Percentiles rank a stretch among this genome's conserved stretches.
phyloP scores from a whole-genome alignment of 345 rosid species.

The Camelina laxa region DNA sequence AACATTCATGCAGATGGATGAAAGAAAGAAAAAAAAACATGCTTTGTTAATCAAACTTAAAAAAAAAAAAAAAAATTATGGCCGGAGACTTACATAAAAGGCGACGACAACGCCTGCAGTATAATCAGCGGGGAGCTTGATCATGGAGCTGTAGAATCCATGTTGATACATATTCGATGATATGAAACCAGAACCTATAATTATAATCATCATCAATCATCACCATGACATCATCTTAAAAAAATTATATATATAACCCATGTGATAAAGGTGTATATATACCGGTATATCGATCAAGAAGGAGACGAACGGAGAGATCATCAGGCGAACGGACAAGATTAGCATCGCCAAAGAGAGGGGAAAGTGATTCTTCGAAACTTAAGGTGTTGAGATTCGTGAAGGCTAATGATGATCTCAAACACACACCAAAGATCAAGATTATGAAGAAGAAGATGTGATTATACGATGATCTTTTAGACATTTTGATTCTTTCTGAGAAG shows the following conservation, averaged over 20 bases:
- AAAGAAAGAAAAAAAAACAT: not conserved
- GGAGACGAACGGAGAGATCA: conserved; percentile 77
- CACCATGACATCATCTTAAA: conserved; percentile 3
- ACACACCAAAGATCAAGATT: conserved; percentile 16
- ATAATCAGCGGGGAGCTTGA: conserved; percentile 81
- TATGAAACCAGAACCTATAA: conserved; percentile 79
- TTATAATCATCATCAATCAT: conserved; percentile 8
- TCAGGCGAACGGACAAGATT: conserved; percentile 83
- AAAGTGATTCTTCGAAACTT: conserved; percentile 78
- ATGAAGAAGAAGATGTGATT: conserved; percentile 15
- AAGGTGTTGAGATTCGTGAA: conserved; percentile 64
- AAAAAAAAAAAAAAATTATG: not conserved
- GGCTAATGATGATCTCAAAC: conserved; percentile 35
- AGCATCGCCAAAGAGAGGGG: conserved; percentile 81
- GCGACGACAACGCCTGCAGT: conserved; percentile 93
- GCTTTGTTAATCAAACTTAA: not conserved
- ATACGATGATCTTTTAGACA: conserved; percentile 12
- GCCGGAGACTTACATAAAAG: conserved; percentile 64
- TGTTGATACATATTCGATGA: conserved; percentile 82
- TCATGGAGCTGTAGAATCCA: conserved; percentile 87
- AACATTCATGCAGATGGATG: conserved; percentile 23
- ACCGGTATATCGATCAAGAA: conserved; percentile 82
- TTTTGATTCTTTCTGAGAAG: not conserved
- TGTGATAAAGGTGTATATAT: conserved; percentile 33
- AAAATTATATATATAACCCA: no score